Evolutionary conservation across 441 rosid species (phyloP), one percentile per base, ranked within the genome.

Genomic region (Omphalea diandra): DNA sequence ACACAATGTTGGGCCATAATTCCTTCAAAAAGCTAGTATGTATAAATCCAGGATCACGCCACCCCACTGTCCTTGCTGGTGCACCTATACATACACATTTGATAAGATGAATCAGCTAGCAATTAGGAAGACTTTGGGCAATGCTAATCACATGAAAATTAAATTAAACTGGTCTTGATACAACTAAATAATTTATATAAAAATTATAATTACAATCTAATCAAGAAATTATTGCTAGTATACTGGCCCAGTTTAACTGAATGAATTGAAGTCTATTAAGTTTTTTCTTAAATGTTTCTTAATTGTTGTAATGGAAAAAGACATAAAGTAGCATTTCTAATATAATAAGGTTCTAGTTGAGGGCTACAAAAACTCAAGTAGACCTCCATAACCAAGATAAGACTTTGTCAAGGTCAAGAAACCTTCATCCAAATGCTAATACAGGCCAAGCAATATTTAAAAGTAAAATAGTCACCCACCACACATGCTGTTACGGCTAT

Each of bases 11-110:
- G 65, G 97, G 97, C 97, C 94, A 93, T 57, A 93, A 66, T 63
- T 84, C 90, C 79, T 85, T 85, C 77, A 93, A 81, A 63, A 90
- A 89, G 73, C 90, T 73, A 38, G 98, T 89, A 78, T 93, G 98
- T 75, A 86, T 85, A 71, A 74, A 89, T 79, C 98, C 97, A 7
- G 97, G 97, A 87, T 93, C 95, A 72, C 97, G 90, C 95, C 98
- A 93, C 72, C 98, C 98, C 5, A 90, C 94, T 2, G 95, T 90
- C 58, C 92, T 88, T 36, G 98, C 98, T 47, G 98, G 98, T 53
- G 86, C 86, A 80, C 86, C 91, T 88, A 82, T 43, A 43, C 69
- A 61, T 20, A 36, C 33, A 41, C 61, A 63, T 67, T 67, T 53
- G 61, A 63, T 10, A 31, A 53, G 49, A 74, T 62, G 62, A 54